Base-by-base conservation (phyloP, 192 early-diverging fungal species). In the Pecoramyces ruminantium region DNA sequence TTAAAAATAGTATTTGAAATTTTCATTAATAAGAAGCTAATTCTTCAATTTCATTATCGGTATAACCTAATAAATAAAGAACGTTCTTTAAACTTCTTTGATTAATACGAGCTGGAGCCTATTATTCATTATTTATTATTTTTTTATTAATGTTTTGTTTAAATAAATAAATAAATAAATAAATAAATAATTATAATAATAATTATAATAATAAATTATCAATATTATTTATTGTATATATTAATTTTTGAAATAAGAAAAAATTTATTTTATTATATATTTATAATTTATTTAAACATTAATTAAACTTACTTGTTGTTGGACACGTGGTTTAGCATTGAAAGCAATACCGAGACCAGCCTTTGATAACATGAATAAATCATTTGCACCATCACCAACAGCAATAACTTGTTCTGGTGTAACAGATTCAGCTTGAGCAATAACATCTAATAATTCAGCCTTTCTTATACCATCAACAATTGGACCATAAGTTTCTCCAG, bases 331-430 rank as follows among this genome's bases (percentile, higher is more conserved):
- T 82, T 99, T 99, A 21, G 97, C 97, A 81, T 98, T 97, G 85
- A 96, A 99, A 0, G 97, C 97, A 81, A 99, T 96, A 1, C 97
- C 97, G 13, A 97, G 85, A 67, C 97, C 96, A 78, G 96, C 93
- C 79, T 93, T 95, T 29, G 88, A 93, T 67, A 99, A 85, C 97
- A 99, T 99, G 84, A 91, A 89, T 82, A 99, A 85, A 85, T 99
- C 97, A 82, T 99, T 99, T 29, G 97, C 97, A 30, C 97, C 97
- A 85, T 99, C 97, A 34, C 97, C 97, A 1, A 99, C 94, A 16
- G 97, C 97, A 83, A 97, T 93, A 28, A 99, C 95, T 86, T 99
- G 96, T 79, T 97, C 94, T 77, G 92, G 84, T 4, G 90, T 88
- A 30, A 98, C 91, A 25, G 89, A 89, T 84, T 97, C 96, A 4